phyloP scores from a whole-genome alignment of 2,329 filamentous ascomycete species.

The Hypocreales sp. region DNA sequence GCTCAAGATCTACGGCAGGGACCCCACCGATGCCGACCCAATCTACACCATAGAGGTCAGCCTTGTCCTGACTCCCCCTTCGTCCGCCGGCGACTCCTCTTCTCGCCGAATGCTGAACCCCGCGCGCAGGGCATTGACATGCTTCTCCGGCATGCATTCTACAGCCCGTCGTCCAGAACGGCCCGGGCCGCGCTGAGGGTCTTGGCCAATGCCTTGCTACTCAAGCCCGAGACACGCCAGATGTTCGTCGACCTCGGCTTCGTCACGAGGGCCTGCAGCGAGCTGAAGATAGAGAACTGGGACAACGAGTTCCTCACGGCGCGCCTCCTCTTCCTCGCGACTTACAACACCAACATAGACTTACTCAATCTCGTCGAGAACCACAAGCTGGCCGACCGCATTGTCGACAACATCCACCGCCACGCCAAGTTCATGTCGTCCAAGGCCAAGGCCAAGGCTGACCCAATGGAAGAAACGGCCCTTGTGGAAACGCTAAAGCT shows the following conservation, averaged over 20 bases:
- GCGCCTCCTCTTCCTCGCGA: constrained; percentile 27
- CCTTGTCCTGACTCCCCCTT: neutral
- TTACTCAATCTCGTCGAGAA: constrained; percentile 30
- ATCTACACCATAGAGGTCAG: constrained; percentile 68
- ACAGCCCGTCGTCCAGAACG: constrained; percentile 43
- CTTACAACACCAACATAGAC: constrained; percentile 32
- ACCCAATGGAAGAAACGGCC: constrained; percentile 63
- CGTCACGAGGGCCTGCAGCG: constrained; percentile 48
- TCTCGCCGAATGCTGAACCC: too few species aligned
- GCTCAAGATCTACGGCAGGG: constrained; percentile 53
- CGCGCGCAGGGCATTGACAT: constrained; percentile 52
- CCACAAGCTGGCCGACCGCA: constrained; percentile 32
- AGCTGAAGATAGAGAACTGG: constrained; percentile 54
- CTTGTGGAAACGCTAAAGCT: constrained; percentile 75
- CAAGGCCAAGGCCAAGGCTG: constrained; percentile 16
- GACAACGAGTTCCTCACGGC: constrained; percentile 73
- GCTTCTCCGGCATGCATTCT: constrained; percentile 58
- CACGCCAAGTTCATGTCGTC: constrained; percentile 38
- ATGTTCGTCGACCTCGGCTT: constrained; percentile 28
- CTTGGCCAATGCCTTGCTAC: constrained; percentile 60
- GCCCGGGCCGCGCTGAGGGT: constrained; percentile 68
- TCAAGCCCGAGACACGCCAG: constrained; percentile 28
- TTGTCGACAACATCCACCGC: constrained; percentile 53
- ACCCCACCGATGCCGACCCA: constrained; percentile 55
- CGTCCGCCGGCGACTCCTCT: neutral